Base-by-base conservation (phyloP, 2,329 filamentous ascomycete genomes). In the Tricladium varicosporioides region DNA sequence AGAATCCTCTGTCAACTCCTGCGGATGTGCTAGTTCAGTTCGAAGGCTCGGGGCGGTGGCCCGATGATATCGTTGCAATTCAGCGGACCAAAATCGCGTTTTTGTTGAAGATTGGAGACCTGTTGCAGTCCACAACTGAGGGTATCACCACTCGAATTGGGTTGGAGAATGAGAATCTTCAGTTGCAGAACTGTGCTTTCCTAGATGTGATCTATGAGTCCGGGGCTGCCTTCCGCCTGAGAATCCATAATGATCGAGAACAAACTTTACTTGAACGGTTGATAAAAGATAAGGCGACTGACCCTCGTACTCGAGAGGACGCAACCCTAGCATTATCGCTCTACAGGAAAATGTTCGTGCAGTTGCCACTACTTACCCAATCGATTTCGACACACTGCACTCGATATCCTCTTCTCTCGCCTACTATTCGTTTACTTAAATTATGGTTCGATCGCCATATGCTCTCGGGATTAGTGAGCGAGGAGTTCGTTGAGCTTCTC, bases 31-130 rank as follows among this genome's bases (percentile, higher is more conserved):
- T 92, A 44, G 80, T 99, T 48, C 92, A 93, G 69, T 97, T 99
- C 65, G 94, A 99, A 74, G 90, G 89, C 4, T 97, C 94, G 5
- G 87, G 86, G 47, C 88, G 91, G 64, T 99, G 94, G 94, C 94
- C 94, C 0, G 92, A 97, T 69, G 91, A 95, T 68, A 75, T 97
- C 8, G 84, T 84, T 2, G 92, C 93, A 5, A 96, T 97, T 55
- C 94, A 99, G 71, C 85, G 92, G 68, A 92, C 92, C 11, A 99
- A 99, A 73, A 83, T 95, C 42, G 94, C 95, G 2, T 96, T 99
- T 69, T 78, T 90, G 9, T 72, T 88, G 8, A 87, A 85, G 66
- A 79, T 89, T 53, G 78, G 80, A 10, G 80, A 83, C 53, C 74
- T 94, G 3, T 75, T 97, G 2, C 83, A 83, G 54, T 79, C 83